Percentiles rank a stretch among this genome's conserved stretches.
These are phyloP conservation scores for Limonium bicolor DNA, from an alignment of 148 eudicot genomes.

Conservation along the genomic window DNA sequence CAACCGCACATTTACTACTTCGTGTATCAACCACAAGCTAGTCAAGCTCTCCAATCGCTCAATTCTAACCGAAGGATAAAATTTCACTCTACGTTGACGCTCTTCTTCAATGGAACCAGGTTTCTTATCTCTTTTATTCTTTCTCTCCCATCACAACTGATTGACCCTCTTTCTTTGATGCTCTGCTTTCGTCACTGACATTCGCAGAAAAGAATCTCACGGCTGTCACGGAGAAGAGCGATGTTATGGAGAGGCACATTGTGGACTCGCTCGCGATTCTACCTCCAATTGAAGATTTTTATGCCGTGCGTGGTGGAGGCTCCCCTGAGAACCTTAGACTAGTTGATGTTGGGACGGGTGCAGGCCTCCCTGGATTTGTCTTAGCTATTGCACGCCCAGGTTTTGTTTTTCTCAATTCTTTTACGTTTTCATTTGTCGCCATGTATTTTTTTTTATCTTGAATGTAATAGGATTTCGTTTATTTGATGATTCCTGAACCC, in stretches of 20 bases:
- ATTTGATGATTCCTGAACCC: no score
- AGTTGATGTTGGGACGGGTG: slow-evolving; percentile 85
- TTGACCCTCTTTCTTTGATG: slow-evolving; percentile 2
- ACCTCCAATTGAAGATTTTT: slow-evolving; percentile 37
- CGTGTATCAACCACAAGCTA: slow-evolving; percentile 11
- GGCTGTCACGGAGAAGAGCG: slow-evolving; percentile 49
- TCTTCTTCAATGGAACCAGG: slow-evolving; percentile 92
- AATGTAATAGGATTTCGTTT: no score
- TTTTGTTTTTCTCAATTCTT: slow-evolving; percentile 14
- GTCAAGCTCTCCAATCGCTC: slow-evolving; percentile 35
- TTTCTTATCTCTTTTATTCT: slow-evolving; percentile 1
- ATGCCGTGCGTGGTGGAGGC: slow-evolving; percentile 32
- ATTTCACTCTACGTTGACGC: slow-evolving; percentile 49
- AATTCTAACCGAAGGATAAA: slow-evolving; percentile 39
- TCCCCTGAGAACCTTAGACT: slow-evolving; percentile 33
- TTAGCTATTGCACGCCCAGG: slow-evolving; percentile 92
- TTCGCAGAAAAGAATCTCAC: slow-evolving; percentile 95
- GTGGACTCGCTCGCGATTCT: slow-evolving; percentile 77
- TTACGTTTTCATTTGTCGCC: no score
- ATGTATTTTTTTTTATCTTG: background rate
- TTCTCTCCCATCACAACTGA: no score
- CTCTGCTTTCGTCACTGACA: slow-evolving; percentile 9
- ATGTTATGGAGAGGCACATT: slow-evolving; percentile 82
- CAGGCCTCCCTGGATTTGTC: slow-evolving; percentile 82
- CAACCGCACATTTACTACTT: slow-evolving; percentile 12